phyloP scores from a whole-genome alignment of 2,329 filamentous ascomycete species.

The Rhytidhysteron rufulum region DNA sequence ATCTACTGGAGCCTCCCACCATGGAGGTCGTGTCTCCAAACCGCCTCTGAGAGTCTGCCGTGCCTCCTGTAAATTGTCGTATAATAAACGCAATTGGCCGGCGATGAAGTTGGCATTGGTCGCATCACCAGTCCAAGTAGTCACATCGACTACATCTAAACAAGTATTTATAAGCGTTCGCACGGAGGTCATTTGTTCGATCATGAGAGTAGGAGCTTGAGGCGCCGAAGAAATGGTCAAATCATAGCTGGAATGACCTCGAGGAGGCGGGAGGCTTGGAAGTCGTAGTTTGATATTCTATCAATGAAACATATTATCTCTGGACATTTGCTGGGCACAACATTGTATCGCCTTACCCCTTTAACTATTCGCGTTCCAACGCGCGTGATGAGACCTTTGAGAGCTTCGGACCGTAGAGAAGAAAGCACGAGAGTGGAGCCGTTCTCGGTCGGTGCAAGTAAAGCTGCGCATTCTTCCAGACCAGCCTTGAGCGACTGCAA shows the following conservation, averaged over 20 bases:
- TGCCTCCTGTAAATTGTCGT: constrained; percentile 61
- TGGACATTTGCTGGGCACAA: too few relatives aligned
- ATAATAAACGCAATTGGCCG: constrained; percentile 55
- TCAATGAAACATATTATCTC: too few relatives aligned
- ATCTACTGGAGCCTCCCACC: constrained; percentile 54
- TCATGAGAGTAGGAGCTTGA: constrained; percentile 55
- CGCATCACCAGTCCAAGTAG: constrained; percentile 67
- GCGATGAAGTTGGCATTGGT: constrained; percentile 55
- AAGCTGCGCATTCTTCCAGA: constrained; percentile 81
- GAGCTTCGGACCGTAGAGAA: constrained; percentile 77
- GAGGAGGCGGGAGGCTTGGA: constrained; percentile 58
- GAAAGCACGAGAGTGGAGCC: constrained; percentile 88
- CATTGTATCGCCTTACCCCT: constrained; percentile 72
- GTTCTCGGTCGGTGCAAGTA: constrained; percentile 79
- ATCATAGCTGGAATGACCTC: constrained; percentile 49
- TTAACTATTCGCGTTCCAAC: constrained; percentile 89
- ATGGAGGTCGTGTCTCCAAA: constrained; percentile 47
- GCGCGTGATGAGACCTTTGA: constrained; percentile 90
- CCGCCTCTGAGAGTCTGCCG: constrained; percentile 55
- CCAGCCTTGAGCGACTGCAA: constrained; percentile 62
- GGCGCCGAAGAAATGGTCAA: constrained; percentile 51
- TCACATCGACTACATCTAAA: constrained; percentile 77
- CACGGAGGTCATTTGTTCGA: constrained; percentile 68
- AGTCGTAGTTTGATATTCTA: constrained; percentile 76
- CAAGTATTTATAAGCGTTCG: constrained; percentile 77